A percentile compares a stretch with the other conserved stretches of the same genome.
These are phyloP conservation scores for Coprinopsis sp. DNA, from an alignment of 768 basidiomycete genomes.

Conservation along the genomic window DNA sequence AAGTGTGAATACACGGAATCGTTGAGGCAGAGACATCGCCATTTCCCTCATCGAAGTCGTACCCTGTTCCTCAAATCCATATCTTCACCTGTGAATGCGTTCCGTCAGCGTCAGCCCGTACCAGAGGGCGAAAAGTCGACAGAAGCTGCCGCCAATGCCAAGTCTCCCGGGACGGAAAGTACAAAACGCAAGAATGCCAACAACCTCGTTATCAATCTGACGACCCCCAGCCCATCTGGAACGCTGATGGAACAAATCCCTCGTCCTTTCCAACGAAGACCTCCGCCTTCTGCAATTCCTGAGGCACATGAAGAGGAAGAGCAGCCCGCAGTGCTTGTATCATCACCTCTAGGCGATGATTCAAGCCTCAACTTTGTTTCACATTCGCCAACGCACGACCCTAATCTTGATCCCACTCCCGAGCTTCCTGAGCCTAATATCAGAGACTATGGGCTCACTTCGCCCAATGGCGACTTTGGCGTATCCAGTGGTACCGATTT, in stretches of 20 bases:
- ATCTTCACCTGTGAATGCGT: constrained; percentile 22
- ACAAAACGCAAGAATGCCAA: background rate
- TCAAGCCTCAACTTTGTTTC: too few relatives aligned
- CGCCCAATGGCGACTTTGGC: background rate
- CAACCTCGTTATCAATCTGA: constrained; percentile 8
- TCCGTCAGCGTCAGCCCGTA: constrained; percentile 3
- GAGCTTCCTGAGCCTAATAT: background rate
- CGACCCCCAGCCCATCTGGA: constrained; percentile 6
- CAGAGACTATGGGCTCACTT: background rate
- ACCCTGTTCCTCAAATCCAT: constrained; percentile 29
- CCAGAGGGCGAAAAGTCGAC: background rate
- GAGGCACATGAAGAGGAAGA: constrained; percentile 2
- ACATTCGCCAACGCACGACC: background rate
- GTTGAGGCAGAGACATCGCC: constrained; percentile 14
- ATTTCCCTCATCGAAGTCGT: constrained; percentile 17
- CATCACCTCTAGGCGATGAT: constrained; percentile 18
- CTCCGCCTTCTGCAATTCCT: constrained; percentile 1
- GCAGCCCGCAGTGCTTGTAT: constrained; percentile 5
- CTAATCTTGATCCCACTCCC: constrained; percentile 14
- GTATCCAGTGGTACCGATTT: constrained; percentile 16
- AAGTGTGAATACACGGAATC: constrained; percentile 38
- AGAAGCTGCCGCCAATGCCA: too few relatives aligned
- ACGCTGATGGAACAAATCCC: background rate
- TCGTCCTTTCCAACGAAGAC: background rate
- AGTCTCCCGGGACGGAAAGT: too few relatives aligned